Conservation (phyloP, 257 asterid species). For the Vinca minor region DNA sequence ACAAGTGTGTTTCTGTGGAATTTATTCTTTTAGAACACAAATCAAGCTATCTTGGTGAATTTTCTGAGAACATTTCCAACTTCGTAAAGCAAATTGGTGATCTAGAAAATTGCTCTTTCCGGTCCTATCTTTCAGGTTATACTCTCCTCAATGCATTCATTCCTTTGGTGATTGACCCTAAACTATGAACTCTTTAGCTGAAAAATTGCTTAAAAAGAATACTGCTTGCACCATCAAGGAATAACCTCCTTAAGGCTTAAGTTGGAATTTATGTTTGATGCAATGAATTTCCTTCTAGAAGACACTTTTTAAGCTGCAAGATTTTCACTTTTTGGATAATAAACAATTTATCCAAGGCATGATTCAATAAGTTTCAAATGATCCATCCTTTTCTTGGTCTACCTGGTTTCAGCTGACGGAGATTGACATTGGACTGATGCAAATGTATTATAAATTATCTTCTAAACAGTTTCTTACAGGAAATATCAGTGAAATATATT, state of each 20-base stretch:
- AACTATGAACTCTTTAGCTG: not conserved
- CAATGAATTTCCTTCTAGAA: no score
- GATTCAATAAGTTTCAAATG: not conserved
- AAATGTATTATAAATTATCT: not conserved
- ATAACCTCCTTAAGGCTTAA: not conserved
- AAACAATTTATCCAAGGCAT: not conserved
- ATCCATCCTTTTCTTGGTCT: not conserved
- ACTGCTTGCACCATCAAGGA: no score
- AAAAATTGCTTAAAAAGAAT: not conserved
- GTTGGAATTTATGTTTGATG: no score
- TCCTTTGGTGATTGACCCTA: not conserved
- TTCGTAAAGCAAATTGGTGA: slow-evolving; percentile 55
- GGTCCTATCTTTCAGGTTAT: slow-evolving; percentile 62
- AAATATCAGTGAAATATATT: not conserved
- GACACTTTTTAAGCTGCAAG: no score
- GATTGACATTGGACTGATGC: not conserved
- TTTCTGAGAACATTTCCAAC: slow-evolving; percentile 39
- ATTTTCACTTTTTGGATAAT: not conserved
- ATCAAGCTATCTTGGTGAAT: slow-evolving; percentile 44
- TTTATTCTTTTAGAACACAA: slow-evolving; percentile 57
- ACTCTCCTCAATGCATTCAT: not conserved
- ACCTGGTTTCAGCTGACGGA: not conserved
- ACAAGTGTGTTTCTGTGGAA: slow-evolving; percentile 55
- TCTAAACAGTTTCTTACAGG: not conserved
- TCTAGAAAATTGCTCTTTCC: slow-evolving; percentile 63